Evolutionary conservation across 495 filamentous ascomycete genomes (phyloP), one percentile per base, ranked within the genome.

Genomic region (Entonaema liquescens): DNA sequence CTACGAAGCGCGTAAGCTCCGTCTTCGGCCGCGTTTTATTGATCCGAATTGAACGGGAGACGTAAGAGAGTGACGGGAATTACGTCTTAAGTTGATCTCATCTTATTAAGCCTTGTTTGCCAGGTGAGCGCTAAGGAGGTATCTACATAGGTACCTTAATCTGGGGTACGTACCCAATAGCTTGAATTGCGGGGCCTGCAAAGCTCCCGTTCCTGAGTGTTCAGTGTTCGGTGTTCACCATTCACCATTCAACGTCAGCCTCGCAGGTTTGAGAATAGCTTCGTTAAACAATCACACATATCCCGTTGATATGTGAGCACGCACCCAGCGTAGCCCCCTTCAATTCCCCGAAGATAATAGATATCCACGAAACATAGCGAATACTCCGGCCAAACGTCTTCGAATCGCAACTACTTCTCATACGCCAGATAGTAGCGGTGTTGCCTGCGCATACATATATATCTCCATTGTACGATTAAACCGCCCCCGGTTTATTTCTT

Each of bases 241-340:
- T n/a, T n/a, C n/a, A n/a, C n/a, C n/a, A n/a, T n/a, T n/a, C 59
- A 72, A 68, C 65, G 60, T 72, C 64, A 72, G 64, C 70, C 70
- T 72, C 49, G 54, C 61, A 55, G 61, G 8, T 57, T 50, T 50
- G 40, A 59, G 9, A 52, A 71, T 71, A 67, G 68, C 62, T 62
- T 62, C 58, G 35, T 52, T 54, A 31, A 21, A n/a, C 21, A 28
- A 33, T 13, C 38, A 53, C 40, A 25, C 17, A 15, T 21, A 62
- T 31, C 40, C 49, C 31, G 36, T 44, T 64, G 36, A 52, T 15
- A 72, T 60, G 49, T 49, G 60, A 40, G 15, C 52, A 28, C 33
- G 8, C 15, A 49, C 29, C 5, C 35, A 29, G 12, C 8, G 7
- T 33, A 21, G 13, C 11, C 49, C 26, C 19, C 5, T 17, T 23